Conservation (phyloP, 768 basidiomycete species). For the Leucosporidium yakuticum region DNA sequence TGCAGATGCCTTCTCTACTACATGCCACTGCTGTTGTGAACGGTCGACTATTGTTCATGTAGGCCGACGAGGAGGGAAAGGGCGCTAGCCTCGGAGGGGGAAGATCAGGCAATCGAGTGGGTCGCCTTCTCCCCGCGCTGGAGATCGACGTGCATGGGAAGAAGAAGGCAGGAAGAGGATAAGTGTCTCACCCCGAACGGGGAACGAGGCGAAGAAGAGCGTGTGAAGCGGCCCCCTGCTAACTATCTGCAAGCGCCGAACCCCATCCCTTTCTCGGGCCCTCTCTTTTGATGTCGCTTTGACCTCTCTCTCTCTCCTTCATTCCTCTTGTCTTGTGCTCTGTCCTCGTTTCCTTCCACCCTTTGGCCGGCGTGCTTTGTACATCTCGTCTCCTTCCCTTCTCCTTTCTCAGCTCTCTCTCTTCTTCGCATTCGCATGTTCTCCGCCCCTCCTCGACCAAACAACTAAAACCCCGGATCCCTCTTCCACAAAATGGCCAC, state of each 20-base stretch:
- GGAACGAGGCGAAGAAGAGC: background rate
- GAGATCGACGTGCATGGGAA: too few relatives aligned
- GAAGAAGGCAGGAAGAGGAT: too few relatives aligned
- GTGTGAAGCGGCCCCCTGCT: background rate
- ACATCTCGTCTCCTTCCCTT: background rate
- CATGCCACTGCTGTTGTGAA: too few relatives aligned
- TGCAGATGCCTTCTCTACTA: too few relatives aligned
- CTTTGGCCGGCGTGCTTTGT: background rate
- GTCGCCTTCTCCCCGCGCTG: too few relatives aligned
- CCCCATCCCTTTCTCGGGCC: background rate
- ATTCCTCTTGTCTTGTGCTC: background rate
- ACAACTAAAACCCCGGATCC: background rate
- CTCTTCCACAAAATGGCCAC: background rate
- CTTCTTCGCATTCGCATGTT: background rate
- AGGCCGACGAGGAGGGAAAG: too few relatives aligned
- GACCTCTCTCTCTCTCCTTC: background rate
- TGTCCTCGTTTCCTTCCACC: background rate
- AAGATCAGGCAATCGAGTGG: too few relatives aligned
- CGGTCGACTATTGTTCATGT: too few relatives aligned
- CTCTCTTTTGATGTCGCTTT: too few relatives aligned
- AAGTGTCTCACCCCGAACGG: too few relatives aligned
- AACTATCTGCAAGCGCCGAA: background rate
- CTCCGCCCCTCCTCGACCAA: background rate
- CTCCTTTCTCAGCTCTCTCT: background rate
- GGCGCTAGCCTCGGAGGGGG: too few relatives aligned